phyloP scores from a whole-genome alignment of 2,329 filamentous ascomycete species.

The Trichoderma hamatum region DNA sequence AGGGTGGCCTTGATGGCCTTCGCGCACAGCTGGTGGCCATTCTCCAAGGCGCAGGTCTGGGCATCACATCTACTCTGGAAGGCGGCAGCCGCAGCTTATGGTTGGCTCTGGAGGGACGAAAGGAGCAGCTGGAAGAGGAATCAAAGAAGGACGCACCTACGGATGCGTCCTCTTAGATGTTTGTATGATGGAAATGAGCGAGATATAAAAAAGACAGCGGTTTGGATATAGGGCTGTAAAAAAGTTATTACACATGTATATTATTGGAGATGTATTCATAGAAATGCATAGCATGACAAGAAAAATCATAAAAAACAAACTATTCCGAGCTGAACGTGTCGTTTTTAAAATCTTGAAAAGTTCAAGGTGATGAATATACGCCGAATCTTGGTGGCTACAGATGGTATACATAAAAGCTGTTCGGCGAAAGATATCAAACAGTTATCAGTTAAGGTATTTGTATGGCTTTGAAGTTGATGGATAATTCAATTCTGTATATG shows the following conservation, averaged over 20 bases:
- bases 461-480: too few species aligned
- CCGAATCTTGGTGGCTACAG: too few species aligned
- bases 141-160: conserved; percentile 28
- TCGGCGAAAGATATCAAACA: too few species aligned
- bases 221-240: conserved; percentile 16
- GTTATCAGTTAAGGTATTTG: too few species aligned
- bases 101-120: conserved; percentile 82
- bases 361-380: too few species aligned
- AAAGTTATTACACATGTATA: conserved; percentile 19
- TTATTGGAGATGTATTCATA: conserved; percentile 17
- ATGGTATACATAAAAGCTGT: too few species aligned
- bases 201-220: neutral
- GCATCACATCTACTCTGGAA: conserved; percentile 77
- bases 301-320: neutral
- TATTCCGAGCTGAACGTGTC: neutral
- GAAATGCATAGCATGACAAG: neutral
- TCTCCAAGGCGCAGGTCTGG: conserved; percentile 78
- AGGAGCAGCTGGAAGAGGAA: conserved; percentile 74
- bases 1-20: conserved; percentile 79
- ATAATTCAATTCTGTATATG: too few species aligned
- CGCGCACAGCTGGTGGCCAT: conserved; percentile 79
- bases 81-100: conserved; percentile 80
- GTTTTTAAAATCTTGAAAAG: too few species aligned
- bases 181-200: conserved; percentile 14
- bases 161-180: conserved; percentile 9